Base-by-base conservation (phyloP, 768 basidiomycete species). In the Hygrophorus russula region DNA sequence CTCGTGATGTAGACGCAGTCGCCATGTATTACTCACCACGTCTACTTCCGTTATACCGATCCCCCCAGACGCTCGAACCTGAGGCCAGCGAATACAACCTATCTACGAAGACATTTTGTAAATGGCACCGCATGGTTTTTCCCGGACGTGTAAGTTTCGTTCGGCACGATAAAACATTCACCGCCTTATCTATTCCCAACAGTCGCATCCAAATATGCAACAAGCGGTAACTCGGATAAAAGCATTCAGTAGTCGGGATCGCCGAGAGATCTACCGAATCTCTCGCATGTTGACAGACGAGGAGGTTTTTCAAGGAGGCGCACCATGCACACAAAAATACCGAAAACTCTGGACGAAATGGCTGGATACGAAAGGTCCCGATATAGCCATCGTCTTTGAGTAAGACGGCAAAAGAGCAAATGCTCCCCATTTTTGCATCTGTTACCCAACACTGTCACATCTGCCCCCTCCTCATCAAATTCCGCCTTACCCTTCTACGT, bases 381-480 rank as follows among this genome's bases (percentile, higher is more conserved):
- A 42, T 30, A 24, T 46, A 4, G 17, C 17, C 10, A 35, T 35
- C 33, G 9, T 35, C n/a, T 35, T 35, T 9, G 33, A 35, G 10
- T 42, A 42, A 19, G 13, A 41, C 13, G 30, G 13, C 13, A n/a
- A n/a, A n/a, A n/a, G n/a, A n/a, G n/a, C n/a, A n/a, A n/a, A n/a
- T n/a, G n/a, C n/a, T n/a, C n/a, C n/a, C n/a, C n/a, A 10, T 19
- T 36, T 24, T 18, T 2, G 13, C 30, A 5, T 11, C 19, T 13
- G 30, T 15, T 13, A 27, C 24, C 11, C 29, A 28, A 36, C 17
- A 6, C 9, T 30, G 31, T 59, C 59, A 83, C 71, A 74, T 71
- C 59, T 90, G 87, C 5, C 76, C 80, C 50, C 75, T 76, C 18
- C 91, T 68, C 88, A 91, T 89, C 57, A 96, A 59, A 63, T 94